Evolutionary conservation across 805 yeast species (phyloP).

Genomic region (Wickerhamomyces ciferrii): DNA sequence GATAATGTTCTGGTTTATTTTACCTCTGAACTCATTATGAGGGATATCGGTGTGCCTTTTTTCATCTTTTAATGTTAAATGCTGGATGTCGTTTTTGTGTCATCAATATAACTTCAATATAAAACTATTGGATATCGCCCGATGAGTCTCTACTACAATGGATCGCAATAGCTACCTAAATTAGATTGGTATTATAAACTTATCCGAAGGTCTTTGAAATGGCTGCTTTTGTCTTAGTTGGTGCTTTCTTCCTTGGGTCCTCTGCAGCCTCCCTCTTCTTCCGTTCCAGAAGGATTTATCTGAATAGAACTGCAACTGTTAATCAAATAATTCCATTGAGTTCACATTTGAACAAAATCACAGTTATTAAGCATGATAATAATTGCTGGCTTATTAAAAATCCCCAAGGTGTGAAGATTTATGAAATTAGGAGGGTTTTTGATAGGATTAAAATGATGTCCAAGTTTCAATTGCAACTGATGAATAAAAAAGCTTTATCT

Average conservation of each 20-base stretch:
- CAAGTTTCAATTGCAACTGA: constrained; percentile 13
- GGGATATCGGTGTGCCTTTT: too few relatives aligned
- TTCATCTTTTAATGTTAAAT: too few relatives aligned
- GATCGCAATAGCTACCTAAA: too few relatives aligned
- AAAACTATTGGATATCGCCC: too few relatives aligned
- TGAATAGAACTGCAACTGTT: neutral
- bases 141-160: neutral
- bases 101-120: too few relatives aligned
- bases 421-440: neutral
- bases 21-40: too few relatives aligned
- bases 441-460: too few relatives aligned
- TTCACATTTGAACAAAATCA: neutral
- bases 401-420: neutral
- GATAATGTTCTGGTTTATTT: too few relatives aligned
- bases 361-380: neutral
- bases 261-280: too few relatives aligned
- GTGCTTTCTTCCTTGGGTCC: neutral
- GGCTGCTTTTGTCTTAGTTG: neutral
- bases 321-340: neutral
- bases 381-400: neutral
- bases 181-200: too few relatives aligned
- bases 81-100: neutral
- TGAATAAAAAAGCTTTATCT: constrained; percentile 8
- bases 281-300: neutral
- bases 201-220: neutral